Evolutionary conservation across 1,139 yeast species (phyloP), one percentile per base, ranked within the genome.

Genomic region (Yamadazyma conglobata): DNA sequence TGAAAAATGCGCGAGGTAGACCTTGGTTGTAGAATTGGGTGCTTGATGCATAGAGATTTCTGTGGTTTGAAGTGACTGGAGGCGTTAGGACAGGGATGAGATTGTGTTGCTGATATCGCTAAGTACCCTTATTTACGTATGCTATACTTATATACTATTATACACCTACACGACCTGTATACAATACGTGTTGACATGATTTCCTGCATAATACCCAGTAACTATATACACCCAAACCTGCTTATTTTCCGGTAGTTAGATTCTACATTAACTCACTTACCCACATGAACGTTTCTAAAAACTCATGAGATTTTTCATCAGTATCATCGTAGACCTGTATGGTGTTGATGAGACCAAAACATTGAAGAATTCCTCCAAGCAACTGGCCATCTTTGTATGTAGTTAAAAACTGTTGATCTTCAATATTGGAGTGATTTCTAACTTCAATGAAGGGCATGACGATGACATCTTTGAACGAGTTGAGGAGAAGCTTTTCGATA

Each of bases 401-500:
- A 22, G 26, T 35, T 21, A 44, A 30, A 37, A 34, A 39, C 11
- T 24, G 27, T n/a, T 23, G 20, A 21, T 43, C 46, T 7, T 27
- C 15, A 1, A 22, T 15, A n/a, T 16, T 12, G 9, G 24, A 26
- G 14, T 20, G 22, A 10, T 31, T 44, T 24, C 64, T 39, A 12
- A 43, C 45, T 5, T 48, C 31, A 6, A 64, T 38, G 17, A 55
- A 48, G 1, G 72, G 70, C 10, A 46, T 33, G 2, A 64, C 34
- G 6, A 64, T 41, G 7, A 51, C 46, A 20, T 60, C 63, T 29
- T 63, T 48, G 34, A 62, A 65, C 3, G 66, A 53, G 13, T 47
- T 35, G 5, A 64, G 38, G 5, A 64, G 37, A 3, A 56, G 43
- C 17, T 40, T 47, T 30, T 64, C 70, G 5, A 64, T 50, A 17